Evolutionary conservation across 129 eudicot species (phyloP).

Genomic region (Artemisia annua): DNA sequence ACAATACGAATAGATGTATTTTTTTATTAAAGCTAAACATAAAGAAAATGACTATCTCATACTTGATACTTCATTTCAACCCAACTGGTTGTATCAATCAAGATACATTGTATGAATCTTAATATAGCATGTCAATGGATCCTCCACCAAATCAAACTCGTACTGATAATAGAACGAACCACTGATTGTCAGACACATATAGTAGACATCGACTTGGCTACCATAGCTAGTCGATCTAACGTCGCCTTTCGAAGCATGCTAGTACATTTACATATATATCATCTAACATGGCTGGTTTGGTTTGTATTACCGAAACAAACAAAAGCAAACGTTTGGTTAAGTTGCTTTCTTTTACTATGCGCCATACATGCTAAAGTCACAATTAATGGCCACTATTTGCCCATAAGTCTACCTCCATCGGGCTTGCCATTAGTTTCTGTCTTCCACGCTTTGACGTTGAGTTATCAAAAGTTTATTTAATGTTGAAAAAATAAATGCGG

Average conservation of each 20-base stretch:
- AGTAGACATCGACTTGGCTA: conserved; percentile 25
- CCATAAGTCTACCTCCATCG: conserved; percentile 16
- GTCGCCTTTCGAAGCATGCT: conserved; percentile 16
- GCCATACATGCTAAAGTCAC: conserved; percentile 40
- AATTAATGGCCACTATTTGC: conserved; percentile 35
- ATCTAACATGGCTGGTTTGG: conserved; percentile 37
- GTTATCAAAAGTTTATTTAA: neutral
- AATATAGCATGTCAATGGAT: conserved; percentile 4
- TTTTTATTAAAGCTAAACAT: neutral
- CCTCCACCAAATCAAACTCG: conserved; percentile 14
- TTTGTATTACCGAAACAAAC: conserved; percentile 26
- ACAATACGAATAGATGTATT: neutral
- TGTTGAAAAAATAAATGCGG: neutral
- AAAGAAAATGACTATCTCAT: neutral
- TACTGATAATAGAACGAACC: conserved; percentile 5
- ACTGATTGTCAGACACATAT: conserved; percentile 23
- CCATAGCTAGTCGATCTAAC: conserved; percentile 11
- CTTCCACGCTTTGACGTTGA: neutral
- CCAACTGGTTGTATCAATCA: neutral
- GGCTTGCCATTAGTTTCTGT: conserved; percentile 10
- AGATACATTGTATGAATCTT: neutral
- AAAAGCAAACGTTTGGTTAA: conserved; percentile 24
- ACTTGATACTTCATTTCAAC: neutral
- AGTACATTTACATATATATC: conserved; percentile 17
- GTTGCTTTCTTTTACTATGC: conserved; percentile 37